Percentiles rank a stretch among this genome's conserved stretches.
phyloP scores from a whole-genome alignment of 1,284 basidiomycete genomes.

The Moesziomyces globuligerus region DNA sequence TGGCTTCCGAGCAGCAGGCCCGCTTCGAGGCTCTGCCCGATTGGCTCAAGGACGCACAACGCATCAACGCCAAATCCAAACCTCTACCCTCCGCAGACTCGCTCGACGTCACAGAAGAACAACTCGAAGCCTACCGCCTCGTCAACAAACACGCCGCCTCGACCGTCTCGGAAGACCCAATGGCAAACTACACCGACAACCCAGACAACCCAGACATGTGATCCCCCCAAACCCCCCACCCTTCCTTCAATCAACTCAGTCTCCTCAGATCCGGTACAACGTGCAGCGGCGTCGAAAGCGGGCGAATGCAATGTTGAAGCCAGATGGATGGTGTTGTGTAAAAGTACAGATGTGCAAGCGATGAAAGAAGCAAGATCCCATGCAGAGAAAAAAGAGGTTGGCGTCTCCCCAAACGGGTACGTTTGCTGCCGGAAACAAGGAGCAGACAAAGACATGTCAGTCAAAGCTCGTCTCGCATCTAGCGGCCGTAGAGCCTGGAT shows the following conservation, averaged over 20 bases:
- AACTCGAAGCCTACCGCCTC: conserved; percentile 89
- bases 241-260: background rate
- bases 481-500: too few species aligned
- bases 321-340: background rate
- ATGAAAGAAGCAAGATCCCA: too few species aligned
- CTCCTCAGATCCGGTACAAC: too few species aligned
- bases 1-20: conserved; percentile 5
- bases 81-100: conserved; percentile 66
- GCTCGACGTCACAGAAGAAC: conserved; percentile 87
- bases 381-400: too few species aligned
- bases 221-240: background rate
- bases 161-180: conserved; percentile 79
- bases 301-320: background rate
- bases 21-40: conserved; percentile 39
- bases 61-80: conserved; percentile 32
- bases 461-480: background rate
- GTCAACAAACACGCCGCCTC: conserved; percentile 68
- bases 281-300: background rate
- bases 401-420: too few species aligned
- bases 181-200: conserved; percentile 82
- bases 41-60: conserved; percentile 50
- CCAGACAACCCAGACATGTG: conserved; percentile 49
- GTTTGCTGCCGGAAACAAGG: background rate
- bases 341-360: conserved; percentile 11
- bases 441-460: background rate